phyloP scores from a whole-genome alignment of 352 stramenopile species.

The Blastocystis sp. region DNA sequence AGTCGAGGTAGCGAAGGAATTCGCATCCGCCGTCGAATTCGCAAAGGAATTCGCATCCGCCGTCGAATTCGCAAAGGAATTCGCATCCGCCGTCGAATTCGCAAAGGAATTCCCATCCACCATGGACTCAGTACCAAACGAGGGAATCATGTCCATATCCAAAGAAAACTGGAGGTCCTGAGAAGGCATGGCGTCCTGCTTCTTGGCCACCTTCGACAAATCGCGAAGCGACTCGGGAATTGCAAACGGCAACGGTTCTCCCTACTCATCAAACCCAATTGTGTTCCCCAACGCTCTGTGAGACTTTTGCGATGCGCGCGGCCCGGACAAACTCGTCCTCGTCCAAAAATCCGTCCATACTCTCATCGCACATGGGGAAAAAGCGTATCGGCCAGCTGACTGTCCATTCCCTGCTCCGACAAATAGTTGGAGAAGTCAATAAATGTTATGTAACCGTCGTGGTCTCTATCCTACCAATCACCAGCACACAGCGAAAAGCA shows the following conservation, averaged over 20 bases:
- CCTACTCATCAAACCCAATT: conserved; percentile 7
- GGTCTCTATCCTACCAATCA: conserved; percentile 44
- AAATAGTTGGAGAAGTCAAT: conserved; percentile 36
- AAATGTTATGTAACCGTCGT: conserved; percentile 42
- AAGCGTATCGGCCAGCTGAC: neutral
- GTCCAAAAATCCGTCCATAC: conserved; percentile 48
- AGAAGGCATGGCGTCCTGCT: neutral
- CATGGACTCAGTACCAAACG: neutral
- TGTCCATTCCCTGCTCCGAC: neutral
- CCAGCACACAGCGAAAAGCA: neutral
- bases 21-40: no score
- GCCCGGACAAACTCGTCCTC: conserved; percentile 44
- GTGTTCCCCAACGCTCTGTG: neutral
- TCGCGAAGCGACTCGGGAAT: conserved; percentile 15
- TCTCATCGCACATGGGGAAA: conserved; percentile 47
- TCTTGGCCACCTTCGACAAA: neutral
- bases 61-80: neutral
- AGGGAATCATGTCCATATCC: conserved; percentile 21
- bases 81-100: neutral
- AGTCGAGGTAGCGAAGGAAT: no score
- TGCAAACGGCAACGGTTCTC: neutral
- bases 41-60: no score
- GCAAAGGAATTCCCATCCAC: neutral
- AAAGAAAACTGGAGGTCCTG: neutral
- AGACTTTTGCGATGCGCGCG: conserved; percentile 29